A percentile compares a stretch with the other conserved stretches of the same genome.
Evolutionary conservation across 164 flowering plant genomes (phyloP).

Genomic region (Vitis labrusca): DNA sequence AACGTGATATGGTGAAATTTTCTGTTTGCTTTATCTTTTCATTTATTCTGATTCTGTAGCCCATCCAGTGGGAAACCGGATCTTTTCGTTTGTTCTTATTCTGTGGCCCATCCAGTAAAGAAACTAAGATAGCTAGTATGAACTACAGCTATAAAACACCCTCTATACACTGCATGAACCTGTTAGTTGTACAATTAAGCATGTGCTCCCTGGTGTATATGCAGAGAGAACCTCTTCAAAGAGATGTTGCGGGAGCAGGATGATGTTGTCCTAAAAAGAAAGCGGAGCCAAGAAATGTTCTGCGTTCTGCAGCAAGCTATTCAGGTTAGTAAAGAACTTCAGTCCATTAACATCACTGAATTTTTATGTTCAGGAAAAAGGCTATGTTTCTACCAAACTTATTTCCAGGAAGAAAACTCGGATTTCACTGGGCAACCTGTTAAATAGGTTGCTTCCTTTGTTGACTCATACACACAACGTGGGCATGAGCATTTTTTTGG

Average conservation of each 20-base stretch:
- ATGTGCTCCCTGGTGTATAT: not conserved
- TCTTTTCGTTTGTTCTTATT: no score
- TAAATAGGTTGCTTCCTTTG: not conserved
- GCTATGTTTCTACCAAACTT: not conserved
- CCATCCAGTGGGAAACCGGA: no score
- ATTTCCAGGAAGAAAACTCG: not conserved
- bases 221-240: conserved; percentile 39
- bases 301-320: conserved; percentile 32
- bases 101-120: no score
- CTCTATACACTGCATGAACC: no score
- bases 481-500: not conserved
- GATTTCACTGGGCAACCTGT: not conserved
- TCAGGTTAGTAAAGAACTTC: conserved; percentile 23
- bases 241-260: conserved; percentile 41
- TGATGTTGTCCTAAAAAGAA: conserved; percentile 29
- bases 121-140: no score
- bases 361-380: not conserved
- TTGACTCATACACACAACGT: not conserved
- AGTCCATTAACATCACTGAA: not conserved
- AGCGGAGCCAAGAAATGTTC: conserved; percentile 21
- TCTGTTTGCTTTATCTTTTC: no score
- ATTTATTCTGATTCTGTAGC: no score
- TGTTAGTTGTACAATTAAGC: no score
- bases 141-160: no score
- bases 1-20: no score